Base-by-base conservation (phyloP, 345 rosid genomes). In the Laguncularia racemosa region DNA sequence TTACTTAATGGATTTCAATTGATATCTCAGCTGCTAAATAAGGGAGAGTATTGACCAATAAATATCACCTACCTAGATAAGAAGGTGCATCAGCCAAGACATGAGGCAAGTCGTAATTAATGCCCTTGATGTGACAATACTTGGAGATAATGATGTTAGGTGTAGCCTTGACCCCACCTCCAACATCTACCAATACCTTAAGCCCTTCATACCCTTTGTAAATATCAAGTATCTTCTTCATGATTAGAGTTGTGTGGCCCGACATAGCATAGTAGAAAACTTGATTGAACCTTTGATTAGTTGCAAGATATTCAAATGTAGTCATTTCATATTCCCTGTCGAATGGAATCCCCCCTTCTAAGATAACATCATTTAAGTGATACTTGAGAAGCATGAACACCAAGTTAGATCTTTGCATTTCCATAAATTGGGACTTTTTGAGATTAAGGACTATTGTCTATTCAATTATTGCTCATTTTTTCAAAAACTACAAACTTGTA, bases 301-400 rank as follows among this genome's bases (percentile, higher is more conserved):
- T 68, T 20, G 52, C 57, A 10, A 21, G 55, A 28, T 71, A 55
- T 44, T 76, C 72, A 52, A 69, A 68, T 14, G 58, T 55, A 10
- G 54, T 33, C 69, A 57, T 65, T 43, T 67, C 75, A 20, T 66
- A 46, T 2, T 58, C 72, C 46, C 48, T 56, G 3, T 63, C 18
- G 28, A 76, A 76, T 9, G 74, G 72, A 57, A 63, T 33, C 5
- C 67, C 72, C 3, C 77, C 70, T 59, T 76, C 57, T 12, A 76
- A 64, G 15, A 76, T 46, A 10, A 28, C 58, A 59, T 72, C 72
- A 18, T 66, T 76, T 14, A 75, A 48, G 40, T 64, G 64, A 50
- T n/a, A 62, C 72, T 71, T 67, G 47, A 45, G 18, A 53, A 21
- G 11, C 4, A 33, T 9, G 10, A 33, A 33, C 9, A 33, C 40